phyloP scores from a whole-genome alignment of 2,329 filamentous ascomycete genomes.

The Epichloe typhina region DNA sequence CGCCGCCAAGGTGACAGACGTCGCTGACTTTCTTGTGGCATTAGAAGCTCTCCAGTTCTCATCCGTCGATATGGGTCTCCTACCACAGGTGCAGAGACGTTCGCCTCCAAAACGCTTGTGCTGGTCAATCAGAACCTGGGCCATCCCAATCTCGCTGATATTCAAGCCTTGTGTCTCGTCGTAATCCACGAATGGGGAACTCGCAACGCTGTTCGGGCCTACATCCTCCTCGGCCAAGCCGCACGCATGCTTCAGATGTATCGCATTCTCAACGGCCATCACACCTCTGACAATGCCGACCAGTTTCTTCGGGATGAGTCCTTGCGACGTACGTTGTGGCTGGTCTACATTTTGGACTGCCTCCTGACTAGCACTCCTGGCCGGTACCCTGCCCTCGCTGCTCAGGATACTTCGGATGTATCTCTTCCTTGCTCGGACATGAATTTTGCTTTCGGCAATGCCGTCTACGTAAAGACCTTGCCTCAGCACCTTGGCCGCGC shows the following conservation, averaged over 20 bases:
- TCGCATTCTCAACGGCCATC: conserved; percentile 43
- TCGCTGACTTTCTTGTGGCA: not conserved
- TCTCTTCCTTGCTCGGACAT: conserved; percentile 47
- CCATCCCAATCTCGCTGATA: conserved; percentile 45
- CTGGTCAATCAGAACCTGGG: conserved; percentile 46
- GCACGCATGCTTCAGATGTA: conserved; percentile 54
- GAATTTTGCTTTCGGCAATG: conserved; percentile 49
- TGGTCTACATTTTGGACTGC: conserved; percentile 50
- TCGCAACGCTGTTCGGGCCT: conserved; percentile 47
- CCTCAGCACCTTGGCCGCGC: conserved; percentile 24
- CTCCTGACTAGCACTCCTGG: conserved; percentile 49
- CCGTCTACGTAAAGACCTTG: conserved; percentile 45
- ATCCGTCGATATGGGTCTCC: conserved; percentile 47
- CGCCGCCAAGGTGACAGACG: not conserved
- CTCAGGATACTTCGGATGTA: conserved; percentile 40
- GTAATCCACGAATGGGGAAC: conserved; percentile 52
- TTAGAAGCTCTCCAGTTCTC: conserved; percentile 40
- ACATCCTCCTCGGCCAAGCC: conserved; percentile 49
- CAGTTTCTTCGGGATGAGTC: conserved; percentile 49
- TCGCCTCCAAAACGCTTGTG: conserved; percentile 42
- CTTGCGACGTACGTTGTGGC: conserved; percentile 47
- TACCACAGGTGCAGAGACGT: conserved; percentile 43
- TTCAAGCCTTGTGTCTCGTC: conserved; percentile 47
- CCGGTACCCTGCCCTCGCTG: conserved; percentile 41
- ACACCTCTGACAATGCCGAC: conserved; percentile 36